Evolutionary conservation across 75 land plant species (phyloP).

Genomic region (Ceratopteris richardii): DNA sequence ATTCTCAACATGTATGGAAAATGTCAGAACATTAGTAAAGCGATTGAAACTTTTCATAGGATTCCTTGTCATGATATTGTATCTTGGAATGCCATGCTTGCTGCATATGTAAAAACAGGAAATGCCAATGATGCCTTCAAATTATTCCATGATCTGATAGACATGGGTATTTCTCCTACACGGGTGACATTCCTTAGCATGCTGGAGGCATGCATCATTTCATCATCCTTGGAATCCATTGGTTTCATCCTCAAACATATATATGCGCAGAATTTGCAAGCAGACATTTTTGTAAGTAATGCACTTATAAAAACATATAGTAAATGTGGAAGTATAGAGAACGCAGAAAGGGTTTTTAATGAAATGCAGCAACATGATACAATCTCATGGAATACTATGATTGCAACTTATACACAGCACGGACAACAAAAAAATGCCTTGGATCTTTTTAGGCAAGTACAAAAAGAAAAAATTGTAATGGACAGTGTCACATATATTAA

Average conservation of each 20-base stretch:
- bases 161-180: no score
- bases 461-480: neutral
- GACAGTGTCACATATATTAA: conserved; percentile 3
- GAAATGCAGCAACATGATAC: neutral
- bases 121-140: conserved; percentile 34
- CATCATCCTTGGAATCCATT: neutral
- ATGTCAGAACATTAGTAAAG: no score
- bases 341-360: conserved; percentile 36
- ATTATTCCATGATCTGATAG: no score
- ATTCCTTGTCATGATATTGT: no score
- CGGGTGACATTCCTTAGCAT: no score
- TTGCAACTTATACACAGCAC: conserved; percentile 6
- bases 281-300: conserved; percentile 46
- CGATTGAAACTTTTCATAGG: no score
- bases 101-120: conserved; percentile 52
- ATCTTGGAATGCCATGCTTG: conserved; percentile 69
- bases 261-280: neutral
- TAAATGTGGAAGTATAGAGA: conserved; percentile 48
- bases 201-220: neutral
- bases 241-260: neutral
- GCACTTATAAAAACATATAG: conserved; percentile 54
- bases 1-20: no score
- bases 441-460: conserved; percentile 7
- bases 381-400: conserved; percentile 6
- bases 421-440: conserved; percentile 2